A percentile compares a stretch with the other conserved stretches of the same genome.
These are phyloP conservation scores for Hypoxylon sp. DNA, from an alignment of 2,329 filamentous ascomycete species.

Conservation along the genomic window DNA sequence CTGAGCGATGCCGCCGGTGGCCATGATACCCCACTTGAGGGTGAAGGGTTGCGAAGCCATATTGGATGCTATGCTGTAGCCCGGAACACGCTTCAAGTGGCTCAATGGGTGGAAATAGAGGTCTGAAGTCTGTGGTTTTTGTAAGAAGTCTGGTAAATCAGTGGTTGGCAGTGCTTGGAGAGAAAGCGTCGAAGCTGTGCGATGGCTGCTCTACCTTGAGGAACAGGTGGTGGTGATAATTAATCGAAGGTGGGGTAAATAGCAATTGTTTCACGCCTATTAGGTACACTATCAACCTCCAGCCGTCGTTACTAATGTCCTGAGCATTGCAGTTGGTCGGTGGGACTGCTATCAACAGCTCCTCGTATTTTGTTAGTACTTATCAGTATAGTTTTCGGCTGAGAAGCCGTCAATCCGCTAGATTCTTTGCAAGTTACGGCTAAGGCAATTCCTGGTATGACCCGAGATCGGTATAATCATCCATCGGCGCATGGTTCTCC, in stretches of 20 bases:
- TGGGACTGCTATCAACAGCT: not conserved
- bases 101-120: not conserved
- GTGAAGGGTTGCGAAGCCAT: slow-evolving; percentile 62
- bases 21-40: slow-evolving; percentile 71
- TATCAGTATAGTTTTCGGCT: slow-evolving; percentile 17
- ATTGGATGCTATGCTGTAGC: slow-evolving; percentile 33
- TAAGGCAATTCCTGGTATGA: not conserved
- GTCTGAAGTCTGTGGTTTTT: not conserved
- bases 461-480: not conserved
- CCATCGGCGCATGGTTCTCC: not conserved
- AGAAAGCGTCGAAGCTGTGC: not conserved
- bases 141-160: not conserved
- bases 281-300: too few relatives aligned
- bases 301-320: not conserved
- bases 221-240: not conserved
- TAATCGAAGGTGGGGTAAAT: slow-evolving; percentile 28
- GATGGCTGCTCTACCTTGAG: not conserved
- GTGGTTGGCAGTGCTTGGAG: not conserved
- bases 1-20: slow-evolving; percentile 70
- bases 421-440: too few relatives aligned
- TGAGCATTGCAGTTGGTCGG: not conserved
- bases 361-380: not conserved
- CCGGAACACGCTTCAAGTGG: slow-evolving; percentile 6
- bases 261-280: too few relatives aligned
- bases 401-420: slow-evolving; percentile 1